Percentiles rank a stretch among this genome's conserved stretches.
Evolutionary conservation across 768 basidiomycete species (phyloP).

Genomic region (Boletus sp.): DNA sequence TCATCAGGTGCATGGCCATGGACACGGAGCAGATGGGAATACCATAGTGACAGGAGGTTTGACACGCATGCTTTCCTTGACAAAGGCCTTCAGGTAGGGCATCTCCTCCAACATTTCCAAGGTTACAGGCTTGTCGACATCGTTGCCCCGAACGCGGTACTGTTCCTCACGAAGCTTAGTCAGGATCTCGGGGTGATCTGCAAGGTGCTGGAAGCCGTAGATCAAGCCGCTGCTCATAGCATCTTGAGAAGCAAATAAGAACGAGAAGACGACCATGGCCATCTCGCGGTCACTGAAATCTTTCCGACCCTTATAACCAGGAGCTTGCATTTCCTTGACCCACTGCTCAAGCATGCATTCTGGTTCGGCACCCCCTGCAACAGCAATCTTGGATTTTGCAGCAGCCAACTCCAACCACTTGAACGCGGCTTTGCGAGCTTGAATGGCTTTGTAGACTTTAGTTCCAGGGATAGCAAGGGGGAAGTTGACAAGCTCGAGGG

Average conservation of each 20-base stretch:
- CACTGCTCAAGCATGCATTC: constrained; percentile 93
- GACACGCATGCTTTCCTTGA: constrained; percentile 89
- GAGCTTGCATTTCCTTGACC: constrained; percentile 70
- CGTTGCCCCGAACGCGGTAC: constrained; percentile 72
- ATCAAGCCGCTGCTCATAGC: constrained; percentile 98
- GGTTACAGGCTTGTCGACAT: constrained; percentile 72
- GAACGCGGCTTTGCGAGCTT: constrained; percentile 84
- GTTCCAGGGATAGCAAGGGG: constrained; percentile 93
- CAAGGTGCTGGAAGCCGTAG: constrained; percentile 94
- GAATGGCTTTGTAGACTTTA: constrained; percentile 90
- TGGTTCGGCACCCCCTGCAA: constrained; percentile 77
- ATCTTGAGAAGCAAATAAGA: constrained; percentile 95
- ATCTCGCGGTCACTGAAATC: constrained; percentile 95
- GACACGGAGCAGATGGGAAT: constrained; percentile 1
- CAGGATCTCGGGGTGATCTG: constrained; percentile 86
- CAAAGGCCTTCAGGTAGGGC: constrained; percentile 87
- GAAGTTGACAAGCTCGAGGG: constrained; percentile 98
- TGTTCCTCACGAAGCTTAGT: constrained; percentile 92
- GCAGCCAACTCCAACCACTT: constrained; percentile 79
- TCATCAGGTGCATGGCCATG: constrained; percentile 4
- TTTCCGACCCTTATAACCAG: constrained; percentile 64
- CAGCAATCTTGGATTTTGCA: constrained; percentile 69
- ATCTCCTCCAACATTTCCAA: constrained; percentile 89
- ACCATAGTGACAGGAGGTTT: constrained; percentile 98
- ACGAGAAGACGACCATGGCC: constrained; percentile 94